Conservation (phyloP, 2,329 filamentous ascomycete species). For the Cladorrhinum sp. region DNA sequence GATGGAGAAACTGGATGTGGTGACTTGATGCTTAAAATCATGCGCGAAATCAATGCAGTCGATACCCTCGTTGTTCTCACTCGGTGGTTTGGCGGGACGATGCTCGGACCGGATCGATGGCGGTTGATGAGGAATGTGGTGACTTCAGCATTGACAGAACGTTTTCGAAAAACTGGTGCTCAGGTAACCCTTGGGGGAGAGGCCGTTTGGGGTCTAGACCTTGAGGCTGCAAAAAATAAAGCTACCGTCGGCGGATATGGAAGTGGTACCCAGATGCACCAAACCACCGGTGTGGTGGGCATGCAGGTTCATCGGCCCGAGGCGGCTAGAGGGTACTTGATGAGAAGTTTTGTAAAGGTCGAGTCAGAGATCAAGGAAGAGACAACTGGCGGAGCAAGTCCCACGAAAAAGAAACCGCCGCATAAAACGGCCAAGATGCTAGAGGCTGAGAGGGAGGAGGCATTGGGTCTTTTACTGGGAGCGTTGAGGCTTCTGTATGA, state of each 20-base stretch:
- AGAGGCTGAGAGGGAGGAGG: conserved; percentile 63
- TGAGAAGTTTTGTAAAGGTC: conserved; percentile 55
- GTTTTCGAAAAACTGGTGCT: conserved; percentile 42
- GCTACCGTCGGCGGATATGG: conserved; percentile 28
- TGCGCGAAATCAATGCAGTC: conserved; percentile 49
- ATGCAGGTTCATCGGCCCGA: conserved; percentile 76
- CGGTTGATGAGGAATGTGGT: conserved; percentile 58
- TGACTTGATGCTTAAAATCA: conserved; percentile 51
- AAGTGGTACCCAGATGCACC: conserved; percentile 27
- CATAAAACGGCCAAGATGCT: conserved; percentile 52
- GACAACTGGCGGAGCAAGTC: not conserved
- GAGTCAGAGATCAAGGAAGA: not conserved
- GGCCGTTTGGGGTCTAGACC: conserved; percentile 59
- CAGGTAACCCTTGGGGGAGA: conserved; percentile 46
- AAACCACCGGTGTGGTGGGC: conserved; percentile 41
- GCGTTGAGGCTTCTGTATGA: conserved; percentile 68
- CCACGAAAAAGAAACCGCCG: conserved; percentile 25
- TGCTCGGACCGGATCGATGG: conserved; percentile 62
- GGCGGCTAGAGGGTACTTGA: conserved; percentile 58
- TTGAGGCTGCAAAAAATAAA: conserved; percentile 45
- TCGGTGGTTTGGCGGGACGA: conserved; percentile 60
- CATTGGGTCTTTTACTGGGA: conserved; percentile 66
- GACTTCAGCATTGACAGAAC: conserved; percentile 52
- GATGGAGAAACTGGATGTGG: conserved; percentile 62
- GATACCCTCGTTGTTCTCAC: conserved; percentile 58